A percentile compares a stretch with the other conserved stretches of the same genome.
Conservation (phyloP, 1,284 basidiomycete species). For the Vanrija humicola region DNA sequence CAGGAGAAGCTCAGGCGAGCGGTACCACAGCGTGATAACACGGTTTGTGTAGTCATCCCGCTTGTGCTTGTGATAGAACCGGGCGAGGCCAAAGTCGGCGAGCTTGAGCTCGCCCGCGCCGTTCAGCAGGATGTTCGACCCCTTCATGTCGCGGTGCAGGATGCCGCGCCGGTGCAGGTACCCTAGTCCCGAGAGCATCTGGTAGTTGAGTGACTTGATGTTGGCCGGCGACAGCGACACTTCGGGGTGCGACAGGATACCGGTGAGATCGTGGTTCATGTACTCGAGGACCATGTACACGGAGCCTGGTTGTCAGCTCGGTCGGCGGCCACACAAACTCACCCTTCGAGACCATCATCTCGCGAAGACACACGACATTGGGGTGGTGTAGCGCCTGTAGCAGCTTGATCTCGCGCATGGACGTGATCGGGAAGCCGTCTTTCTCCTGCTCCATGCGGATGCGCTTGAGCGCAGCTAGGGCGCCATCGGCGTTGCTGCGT, state of each 20-base stretch:
- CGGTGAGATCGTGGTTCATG: constrained; percentile 98
- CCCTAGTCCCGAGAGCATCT: constrained; percentile 88
- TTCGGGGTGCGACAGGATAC: constrained; percentile 85
- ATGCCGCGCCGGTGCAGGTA: constrained; percentile 94
- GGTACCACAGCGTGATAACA: constrained; percentile 98
- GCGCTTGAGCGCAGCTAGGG: constrained; percentile 86
- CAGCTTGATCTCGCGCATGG: constrained; percentile 98
- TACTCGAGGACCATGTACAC: constrained; percentile 99
- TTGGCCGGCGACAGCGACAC: constrained; percentile 80
- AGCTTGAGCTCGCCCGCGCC: constrained; percentile 90
- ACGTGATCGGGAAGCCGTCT: constrained; percentile 98
- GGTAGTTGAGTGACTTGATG: constrained; percentile 88
- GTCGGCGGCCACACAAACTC: constrained; percentile 24
- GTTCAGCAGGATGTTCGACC: constrained; percentile 95
- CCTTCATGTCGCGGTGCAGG: constrained; percentile 97
- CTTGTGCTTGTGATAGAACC: constrained; percentile 83
- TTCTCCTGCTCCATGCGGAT: constrained; percentile 97
- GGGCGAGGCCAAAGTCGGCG: constrained; percentile 95
- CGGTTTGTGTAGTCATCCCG: constrained; percentile 95
- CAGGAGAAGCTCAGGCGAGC: constrained; percentile 90
- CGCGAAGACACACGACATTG: constrained; percentile 84
- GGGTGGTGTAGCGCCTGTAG: constrained; percentile 84
- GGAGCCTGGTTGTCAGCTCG: constrained; percentile 58
- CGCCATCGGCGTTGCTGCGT: constrained; percentile 67
- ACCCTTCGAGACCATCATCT: constrained; percentile 99